Evolutionary conservation across 371 early-diverging fungal species (phyloP), one percentile per base, ranked within the genome.

Genomic region (Dinochytrium kinnereticum): DNA sequence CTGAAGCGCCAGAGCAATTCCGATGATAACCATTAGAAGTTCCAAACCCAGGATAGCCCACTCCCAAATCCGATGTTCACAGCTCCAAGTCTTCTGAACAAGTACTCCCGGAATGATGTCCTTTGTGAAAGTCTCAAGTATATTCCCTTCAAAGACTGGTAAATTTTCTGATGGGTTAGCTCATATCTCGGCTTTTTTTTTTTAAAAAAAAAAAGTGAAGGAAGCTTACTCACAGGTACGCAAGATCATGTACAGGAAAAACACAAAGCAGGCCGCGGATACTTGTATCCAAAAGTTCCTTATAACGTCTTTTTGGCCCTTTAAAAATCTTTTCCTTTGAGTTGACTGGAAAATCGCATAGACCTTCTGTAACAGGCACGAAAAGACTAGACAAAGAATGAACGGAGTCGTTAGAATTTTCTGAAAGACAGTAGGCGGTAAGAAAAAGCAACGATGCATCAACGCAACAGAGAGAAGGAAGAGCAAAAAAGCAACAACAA

Each of bases 271-370:
- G n/a, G 26, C 55, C 26, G 26, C 26, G 7, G 55, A 53, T 5
- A 53, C 55, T 26, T 53, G 55, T n/a, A 15, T 53, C 55, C 55
- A 53, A 26, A 53, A 53, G 26, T 13, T 53, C 10, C 5, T 5
- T 5, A 21, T 13, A 5, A 26, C 55, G 24, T 53, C 26, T 26
- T 5, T 26, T 26, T 53, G 55, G 17, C 17, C 5, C 24, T 53
- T 53, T 5, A 53, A 26, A 26, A 53, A 53, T 5, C 26, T 7
- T 53, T 53, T 53, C 17, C 55, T 7, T 53, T 53, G 55, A 5
- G 55, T 53, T 13, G 55, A 15, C 26, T 53, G 55, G 55, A 53
- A 53, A 5, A 53, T 53, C n/a, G 55, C 26, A 26, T 53, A 53
- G 17, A 53, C 55, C 24, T 53, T 53, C 26, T 53, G 55, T 5